Conservation (phyloP, 1,139 yeast species). For the Nakaseomyces bracarensis region DNA sequence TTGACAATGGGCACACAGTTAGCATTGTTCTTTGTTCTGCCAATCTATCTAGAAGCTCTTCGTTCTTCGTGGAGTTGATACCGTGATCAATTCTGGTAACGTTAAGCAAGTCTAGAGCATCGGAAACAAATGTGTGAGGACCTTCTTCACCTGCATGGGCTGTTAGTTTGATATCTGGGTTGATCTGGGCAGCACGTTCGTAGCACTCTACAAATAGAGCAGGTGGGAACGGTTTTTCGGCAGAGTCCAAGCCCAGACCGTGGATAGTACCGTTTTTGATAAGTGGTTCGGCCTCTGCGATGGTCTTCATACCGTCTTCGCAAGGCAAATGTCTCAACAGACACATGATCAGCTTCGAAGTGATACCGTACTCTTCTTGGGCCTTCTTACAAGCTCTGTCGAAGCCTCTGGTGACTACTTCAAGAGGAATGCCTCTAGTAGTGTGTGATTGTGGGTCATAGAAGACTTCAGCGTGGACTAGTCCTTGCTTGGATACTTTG, state of each 20-base stretch:
- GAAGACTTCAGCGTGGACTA: slow-evolving; percentile 61
- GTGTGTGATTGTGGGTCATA: slow-evolving; percentile 82
- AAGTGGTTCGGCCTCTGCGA: slow-evolving; percentile 43
- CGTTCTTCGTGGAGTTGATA: slow-evolving; percentile 50
- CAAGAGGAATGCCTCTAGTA: slow-evolving; percentile 53
- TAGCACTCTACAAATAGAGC: slow-evolving; percentile 57
- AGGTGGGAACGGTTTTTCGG: slow-evolving; percentile 72
- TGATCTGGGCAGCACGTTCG: slow-evolving; percentile 37
- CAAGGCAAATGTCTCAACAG: slow-evolving; percentile 65
- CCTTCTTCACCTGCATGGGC: slow-evolving; percentile 92
- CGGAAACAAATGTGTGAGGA: slow-evolving; percentile 52
- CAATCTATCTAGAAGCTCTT: slow-evolving; percentile 45
- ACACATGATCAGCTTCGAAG: slow-evolving; percentile 71
- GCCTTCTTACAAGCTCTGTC: slow-evolving; percentile 57
- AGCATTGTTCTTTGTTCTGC: slow-evolving; percentile 48
- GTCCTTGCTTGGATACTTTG: slow-evolving; percentile 53
- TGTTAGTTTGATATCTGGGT: slow-evolving; percentile 51
- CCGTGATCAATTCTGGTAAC: slow-evolving; percentile 77
- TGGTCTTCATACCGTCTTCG: slow-evolving; percentile 46
- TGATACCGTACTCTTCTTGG: slow-evolving; percentile 45
- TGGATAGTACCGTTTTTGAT: slow-evolving; percentile 50
- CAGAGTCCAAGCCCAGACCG: slow-evolving; percentile 70
- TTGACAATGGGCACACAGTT: slow-evolving; percentile 69
- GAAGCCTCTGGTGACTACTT: slow-evolving; percentile 56
- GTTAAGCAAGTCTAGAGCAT: slow-evolving; percentile 48